Evolutionary conservation across 495 filamentous ascomycete genomes (phyloP), one percentile per base, ranked within the genome.

Genomic region (Aspergillus haitiensis): DNA sequence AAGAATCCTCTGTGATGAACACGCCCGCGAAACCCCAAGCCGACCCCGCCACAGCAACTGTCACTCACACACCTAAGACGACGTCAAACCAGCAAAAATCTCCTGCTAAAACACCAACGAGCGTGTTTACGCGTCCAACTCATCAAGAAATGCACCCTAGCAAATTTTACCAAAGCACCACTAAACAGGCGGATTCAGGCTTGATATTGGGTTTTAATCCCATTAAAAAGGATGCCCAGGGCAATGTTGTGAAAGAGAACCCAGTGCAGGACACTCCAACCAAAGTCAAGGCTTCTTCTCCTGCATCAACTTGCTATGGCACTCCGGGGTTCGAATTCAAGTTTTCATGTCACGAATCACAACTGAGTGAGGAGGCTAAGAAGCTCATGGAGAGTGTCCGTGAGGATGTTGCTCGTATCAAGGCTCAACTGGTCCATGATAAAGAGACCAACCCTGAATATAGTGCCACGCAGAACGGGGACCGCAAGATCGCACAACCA

Each of bases 141-240:
- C 77, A 76, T 54, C 81, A 84, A 36, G 88, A 91, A 67, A 91
- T 91, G 88, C 89, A 92, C 66, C 89, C 89, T 40, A 88, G 84
- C 80, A 87, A 87, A 68, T 83, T 79, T 34, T 88, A 88, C 52
- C 77, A 81, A 34, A 91, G 85, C 64, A 91, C 87, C 59, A 82
- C 81, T n/a, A 84, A 84, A 58, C 76, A 86, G 36, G 81, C 82
- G 5, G 88, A 88, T 47, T 86, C 86, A 0, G 87, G 82, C 18
- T 69, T 89, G 46, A 77, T 86, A 42, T 74, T 89, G 50, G 88
- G 88, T 5, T 90, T 90, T 69, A 80, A 81, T 50, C 85, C 88
- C 56, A 79, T 90, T 62, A 76, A 72, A 60, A 74, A 71, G 58
- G 75, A 77, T 58, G 70, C 71, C 21, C 59, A 72, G 46, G 75